These are phyloP conservation scores for Oemleria cerasiformis DNA, from an alignment of 306 rosid genomes.

Conservation along the genomic window DNA sequence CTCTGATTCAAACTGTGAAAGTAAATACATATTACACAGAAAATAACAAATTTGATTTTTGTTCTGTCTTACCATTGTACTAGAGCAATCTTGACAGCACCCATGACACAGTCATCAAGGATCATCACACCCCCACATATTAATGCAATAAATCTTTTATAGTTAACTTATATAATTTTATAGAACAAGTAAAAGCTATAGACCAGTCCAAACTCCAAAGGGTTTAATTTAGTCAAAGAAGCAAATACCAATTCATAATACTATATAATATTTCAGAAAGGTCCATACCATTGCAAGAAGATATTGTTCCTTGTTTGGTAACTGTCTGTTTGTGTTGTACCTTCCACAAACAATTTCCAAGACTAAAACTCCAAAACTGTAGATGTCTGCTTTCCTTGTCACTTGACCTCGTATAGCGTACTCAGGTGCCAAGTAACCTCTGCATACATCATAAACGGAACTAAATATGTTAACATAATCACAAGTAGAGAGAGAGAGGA, in stretches of 20 bases:
- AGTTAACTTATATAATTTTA: background rate
- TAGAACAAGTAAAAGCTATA: background rate
- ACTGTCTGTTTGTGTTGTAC: slow-evolving; percentile 58
- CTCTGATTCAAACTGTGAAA: background rate
- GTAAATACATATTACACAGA: background rate
- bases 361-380: slow-evolving; percentile 79
- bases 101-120: background rate
- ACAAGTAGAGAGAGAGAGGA: background rate
- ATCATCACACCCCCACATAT: background rate
- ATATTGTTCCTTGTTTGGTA: slow-evolving; percentile 58
- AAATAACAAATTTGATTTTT: no score
- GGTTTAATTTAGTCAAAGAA: background rate
- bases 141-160: slow-evolving; percentile 9
- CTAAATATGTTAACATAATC: slow-evolving; percentile 7
- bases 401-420: slow-evolving; percentile 80
- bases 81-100: background rate
- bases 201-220: background rate
- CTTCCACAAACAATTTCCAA: slow-evolving; percentile 83
- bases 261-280: background rate
- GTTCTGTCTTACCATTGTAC: background rate
- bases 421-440: slow-evolving; percentile 92
- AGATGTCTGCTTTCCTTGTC: slow-evolving; percentile 77
- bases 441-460: slow-evolving; percentile 31
- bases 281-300: slow-evolving; percentile 66
- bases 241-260: background rate